A percentile compares a stretch with the other conserved stretches of the same genome.
These are phyloP conservation scores for Planoprotostelium fungivorum DNA, from an alignment of 78 protist genomes.

Conservation along the genomic window DNA sequence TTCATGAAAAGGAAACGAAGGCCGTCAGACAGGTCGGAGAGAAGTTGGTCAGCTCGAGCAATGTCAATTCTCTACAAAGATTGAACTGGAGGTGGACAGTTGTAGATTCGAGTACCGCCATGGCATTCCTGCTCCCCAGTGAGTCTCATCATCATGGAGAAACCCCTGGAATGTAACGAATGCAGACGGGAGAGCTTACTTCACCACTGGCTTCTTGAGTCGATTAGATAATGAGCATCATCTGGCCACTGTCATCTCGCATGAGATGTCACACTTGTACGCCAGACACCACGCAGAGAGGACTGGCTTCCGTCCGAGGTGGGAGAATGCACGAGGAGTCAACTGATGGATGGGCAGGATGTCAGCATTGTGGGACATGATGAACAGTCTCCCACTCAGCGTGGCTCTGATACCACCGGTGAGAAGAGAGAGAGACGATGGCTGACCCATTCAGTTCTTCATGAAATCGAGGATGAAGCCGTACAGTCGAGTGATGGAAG, in stretches of 20 bases:
- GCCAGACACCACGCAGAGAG: neutral
- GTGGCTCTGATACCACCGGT: neutral
- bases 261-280: neutral
- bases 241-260: neutral
- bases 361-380: neutral
- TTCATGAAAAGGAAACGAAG: neutral
- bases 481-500: neutral
- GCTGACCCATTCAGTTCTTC: neutral
- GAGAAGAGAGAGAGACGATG: neutral
- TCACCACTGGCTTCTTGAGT: neutral
- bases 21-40: neutral
- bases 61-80: neutral
- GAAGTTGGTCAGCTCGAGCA: neutral
- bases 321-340: neutral
- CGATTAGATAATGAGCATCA: neutral
- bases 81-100: neutral
- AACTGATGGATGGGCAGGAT: neutral
- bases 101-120: neutral
- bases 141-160: neutral
- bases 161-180: neutral
- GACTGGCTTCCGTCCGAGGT: neutral
- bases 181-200: neutral
- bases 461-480: neutral
- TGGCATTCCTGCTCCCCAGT: neutral
- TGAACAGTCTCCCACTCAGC: neutral